A percentile compares a stretch with the other conserved stretches of the same genome.
These are phyloP conservation scores for Arxiozyma slooffiae DNA, from an alignment of 1,139 yeast species.

Conservation along the genomic window DNA sequence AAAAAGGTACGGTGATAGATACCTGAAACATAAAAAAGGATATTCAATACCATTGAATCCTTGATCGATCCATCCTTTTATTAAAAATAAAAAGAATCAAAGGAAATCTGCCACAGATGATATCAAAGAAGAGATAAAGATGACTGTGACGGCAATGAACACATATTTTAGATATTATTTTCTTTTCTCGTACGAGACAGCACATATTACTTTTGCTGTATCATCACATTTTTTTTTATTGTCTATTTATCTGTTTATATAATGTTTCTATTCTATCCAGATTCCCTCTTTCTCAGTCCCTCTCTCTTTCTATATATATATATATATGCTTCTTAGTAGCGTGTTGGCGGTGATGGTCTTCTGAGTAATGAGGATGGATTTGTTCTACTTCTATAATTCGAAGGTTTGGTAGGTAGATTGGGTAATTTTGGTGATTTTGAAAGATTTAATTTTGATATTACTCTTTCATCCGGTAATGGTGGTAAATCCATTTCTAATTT, in stretches of 20 bases:
- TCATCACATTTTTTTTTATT: not conserved
- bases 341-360: constrained; percentile 23
- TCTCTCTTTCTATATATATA: no score
- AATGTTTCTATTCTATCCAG: no score
- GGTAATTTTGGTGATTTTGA: no score
- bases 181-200: not conserved
- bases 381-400: not conserved
- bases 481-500: constrained; percentile 10
- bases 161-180: constrained; percentile 46
- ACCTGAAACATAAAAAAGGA: constrained; percentile 57
- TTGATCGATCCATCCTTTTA: constrained; percentile 71
- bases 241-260: no score
- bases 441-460: not conserved
- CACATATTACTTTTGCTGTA: not conserved
- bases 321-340: no score
- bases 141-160: constrained; percentile 59
- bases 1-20: constrained; percentile 67
- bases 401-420: not conserved
- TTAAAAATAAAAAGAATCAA: constrained; percentile 60
- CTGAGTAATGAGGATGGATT: constrained; percentile 8
- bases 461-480: constrained; percentile 23
- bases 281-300: no score
- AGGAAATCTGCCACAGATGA: constrained; percentile 69
- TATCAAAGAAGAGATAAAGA: constrained; percentile 75
- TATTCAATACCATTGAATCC: constrained; percentile 37